These are phyloP conservation scores for Phialophora macrospora DNA, from an alignment of 2,329 filamentous ascomycete species.

Conservation along the genomic window DNA sequence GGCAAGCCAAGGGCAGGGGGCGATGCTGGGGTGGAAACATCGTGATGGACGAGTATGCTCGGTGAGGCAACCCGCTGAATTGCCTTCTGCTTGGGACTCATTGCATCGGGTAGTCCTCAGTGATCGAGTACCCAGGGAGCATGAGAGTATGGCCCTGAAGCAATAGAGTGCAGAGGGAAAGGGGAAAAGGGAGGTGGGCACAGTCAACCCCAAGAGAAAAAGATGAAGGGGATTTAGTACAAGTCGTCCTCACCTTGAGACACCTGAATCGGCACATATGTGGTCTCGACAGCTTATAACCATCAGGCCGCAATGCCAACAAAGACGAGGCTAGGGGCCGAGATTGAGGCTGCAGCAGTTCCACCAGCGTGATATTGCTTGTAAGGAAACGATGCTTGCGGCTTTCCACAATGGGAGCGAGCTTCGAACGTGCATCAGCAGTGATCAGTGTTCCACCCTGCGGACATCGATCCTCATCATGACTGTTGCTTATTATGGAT, in stretches of 20 bases:
- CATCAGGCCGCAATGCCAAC: background rate
- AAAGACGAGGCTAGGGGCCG: background rate
- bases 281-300: background rate
- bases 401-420: background rate
- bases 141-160: background rate
- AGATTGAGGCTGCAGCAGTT: constrained; percentile 3
- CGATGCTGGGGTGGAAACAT: constrained; percentile 1
- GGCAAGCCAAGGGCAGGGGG: background rate
- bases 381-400: background rate
- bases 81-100: constrained; percentile 5
- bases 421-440: background rate
- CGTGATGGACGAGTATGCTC: background rate
- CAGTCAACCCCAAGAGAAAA: background rate
- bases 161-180: background rate
- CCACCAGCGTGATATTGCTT: background rate
- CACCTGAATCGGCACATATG: background rate
- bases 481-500: background rate
- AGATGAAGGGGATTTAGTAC: background rate
- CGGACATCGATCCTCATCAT: background rate
- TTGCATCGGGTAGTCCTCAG: background rate
- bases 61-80: background rate
- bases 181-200: background rate
- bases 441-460: background rate
- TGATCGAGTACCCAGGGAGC: background rate
- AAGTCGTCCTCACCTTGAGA: background rate